A percentile compares a stretch with the other conserved stretches of the same genome.
Conservation (phyloP, 208 protist genomes). For the Crithidia expoeki region DNA sequence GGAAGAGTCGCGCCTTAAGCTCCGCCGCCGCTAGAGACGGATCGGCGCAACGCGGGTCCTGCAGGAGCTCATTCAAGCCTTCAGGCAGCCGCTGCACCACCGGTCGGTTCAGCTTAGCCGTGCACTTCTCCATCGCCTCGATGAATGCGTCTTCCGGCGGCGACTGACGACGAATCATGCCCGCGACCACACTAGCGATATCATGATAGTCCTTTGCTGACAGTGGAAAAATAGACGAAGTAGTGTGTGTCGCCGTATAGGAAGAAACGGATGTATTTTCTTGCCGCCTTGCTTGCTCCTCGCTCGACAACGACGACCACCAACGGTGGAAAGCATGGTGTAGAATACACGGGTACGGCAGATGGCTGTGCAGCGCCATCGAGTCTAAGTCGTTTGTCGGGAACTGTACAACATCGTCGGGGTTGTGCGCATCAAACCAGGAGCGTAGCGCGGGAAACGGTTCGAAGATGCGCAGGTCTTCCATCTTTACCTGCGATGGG, state of each 20-base stretch:
- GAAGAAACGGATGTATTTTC: not conserved
- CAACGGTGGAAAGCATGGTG: constrained; percentile 65
- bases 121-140: constrained; percentile 66
- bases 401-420: constrained; percentile 53
- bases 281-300: not conserved
- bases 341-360: constrained; percentile 90
- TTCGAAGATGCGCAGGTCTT: constrained; percentile 91
- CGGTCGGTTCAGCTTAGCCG: constrained; percentile 49
- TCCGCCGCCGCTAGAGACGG: constrained; percentile 13
- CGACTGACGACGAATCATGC: constrained; percentile 29
- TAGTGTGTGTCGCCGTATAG: not conserved
- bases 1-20: not conserved
- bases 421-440: constrained; percentile 68
- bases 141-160: constrained; percentile 58
- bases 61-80: constrained; percentile 30
- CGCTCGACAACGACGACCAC: constrained; percentile 20
- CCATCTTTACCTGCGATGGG: constrained; percentile 46
- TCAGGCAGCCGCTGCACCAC: constrained; percentile 25
- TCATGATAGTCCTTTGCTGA: constrained; percentile 19
- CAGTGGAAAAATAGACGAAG: constrained; percentile 23
- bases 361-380: constrained; percentile 66
- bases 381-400: constrained; percentile 33
- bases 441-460: constrained; percentile 82
- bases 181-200: constrained; percentile 13
- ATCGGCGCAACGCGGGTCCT: constrained; percentile 37